phyloP scores from a whole-genome alignment of 2,329 filamentous ascomycete genomes.

The Bipolaris zeicola region DNA sequence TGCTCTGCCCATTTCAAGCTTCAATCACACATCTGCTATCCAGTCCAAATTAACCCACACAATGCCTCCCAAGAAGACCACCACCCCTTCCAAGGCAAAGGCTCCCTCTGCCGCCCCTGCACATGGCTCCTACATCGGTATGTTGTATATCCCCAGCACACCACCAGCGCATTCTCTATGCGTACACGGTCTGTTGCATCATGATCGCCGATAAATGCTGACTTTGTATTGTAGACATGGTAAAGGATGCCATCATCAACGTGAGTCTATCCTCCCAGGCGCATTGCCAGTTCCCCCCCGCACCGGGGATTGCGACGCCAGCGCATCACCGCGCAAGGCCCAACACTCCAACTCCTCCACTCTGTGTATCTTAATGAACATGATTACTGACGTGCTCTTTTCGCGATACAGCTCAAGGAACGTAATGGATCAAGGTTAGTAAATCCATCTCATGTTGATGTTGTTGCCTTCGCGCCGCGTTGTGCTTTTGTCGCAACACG shows the following conservation, averaged over 20 bases:
- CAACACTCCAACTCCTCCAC: constrained; percentile 26
- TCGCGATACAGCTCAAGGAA: constrained; percentile 66
- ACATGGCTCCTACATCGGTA: constrained; percentile 71
- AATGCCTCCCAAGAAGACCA: constrained; percentile 71
- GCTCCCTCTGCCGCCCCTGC: constrained; percentile 57
- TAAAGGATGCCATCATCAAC: constrained; percentile 72
- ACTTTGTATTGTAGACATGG: constrained; percentile 66
- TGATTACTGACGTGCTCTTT: constrained; percentile 56
- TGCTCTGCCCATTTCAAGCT: constrained; percentile 44
- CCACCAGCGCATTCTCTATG: constrained; percentile 30
- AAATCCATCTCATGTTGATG: constrained; percentile 29
- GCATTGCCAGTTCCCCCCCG: constrained; percentile 48
- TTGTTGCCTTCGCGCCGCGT: constrained; percentile 32
- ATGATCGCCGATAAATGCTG: constrained; percentile 61
- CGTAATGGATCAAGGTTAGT: constrained; percentile 72
- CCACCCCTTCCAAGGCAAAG: constrained; percentile 64
- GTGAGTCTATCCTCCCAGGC: constrained; percentile 64
- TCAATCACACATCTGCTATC: constrained; percentile 30
- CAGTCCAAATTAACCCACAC: constrained; percentile 41
- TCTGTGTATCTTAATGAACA: constrained; percentile 12
- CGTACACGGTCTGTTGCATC: constrained; percentile 33
- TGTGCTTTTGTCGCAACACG: constrained; percentile 31
- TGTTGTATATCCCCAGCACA: constrained; percentile 51
- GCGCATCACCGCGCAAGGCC: constrained; percentile 39
- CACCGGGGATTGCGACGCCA: constrained; percentile 43